Conservation (phyloP, 441 rosid species). For the Pelargonium cotyledonis region DNA sequence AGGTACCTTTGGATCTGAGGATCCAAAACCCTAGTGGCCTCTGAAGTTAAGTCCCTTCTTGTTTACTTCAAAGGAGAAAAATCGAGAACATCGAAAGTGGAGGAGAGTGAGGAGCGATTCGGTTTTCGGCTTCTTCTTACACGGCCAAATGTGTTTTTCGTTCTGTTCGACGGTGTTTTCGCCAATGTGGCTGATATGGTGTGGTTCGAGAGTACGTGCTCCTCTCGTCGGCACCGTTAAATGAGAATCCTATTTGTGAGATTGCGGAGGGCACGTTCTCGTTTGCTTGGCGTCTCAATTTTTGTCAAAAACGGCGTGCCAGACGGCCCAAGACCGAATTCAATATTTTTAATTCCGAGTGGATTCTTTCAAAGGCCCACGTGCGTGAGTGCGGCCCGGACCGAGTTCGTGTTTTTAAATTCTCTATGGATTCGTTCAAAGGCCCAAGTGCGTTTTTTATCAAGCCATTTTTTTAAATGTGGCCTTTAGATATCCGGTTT, state of each 20-base stretch:
- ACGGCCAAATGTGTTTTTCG: neutral
- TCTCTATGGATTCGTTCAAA: too few relatives aligned
- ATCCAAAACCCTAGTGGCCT: constrained; percentile 7
- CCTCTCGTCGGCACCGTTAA: neutral
- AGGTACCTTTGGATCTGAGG: neutral
- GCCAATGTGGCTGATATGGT: neutral
- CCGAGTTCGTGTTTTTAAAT: too few relatives aligned
- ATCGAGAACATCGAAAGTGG: constrained; percentile 8
- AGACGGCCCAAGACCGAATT: neutral
- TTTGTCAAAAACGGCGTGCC: neutral
- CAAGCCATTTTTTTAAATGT: too few relatives aligned
- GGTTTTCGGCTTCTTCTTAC: constrained; percentile 5
- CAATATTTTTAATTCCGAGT: too few relatives aligned
- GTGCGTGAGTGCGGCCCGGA: too few relatives aligned
- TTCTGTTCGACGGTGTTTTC: neutral
- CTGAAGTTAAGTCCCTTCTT: neutral
- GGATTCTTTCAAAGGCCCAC: too few relatives aligned
- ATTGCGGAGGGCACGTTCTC: neutral
- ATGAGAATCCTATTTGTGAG: neutral
- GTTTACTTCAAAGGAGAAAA: constrained; percentile 4
- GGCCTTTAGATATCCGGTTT: too few relatives aligned
- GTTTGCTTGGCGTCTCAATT: neutral
- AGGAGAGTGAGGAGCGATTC: constrained; percentile 1
- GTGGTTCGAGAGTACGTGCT: neutral
- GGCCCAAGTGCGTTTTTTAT: too few relatives aligned